Base-by-base conservation (phyloP, 2,329 filamentous ascomycete species). In the Verruconis gallopava region DNA sequence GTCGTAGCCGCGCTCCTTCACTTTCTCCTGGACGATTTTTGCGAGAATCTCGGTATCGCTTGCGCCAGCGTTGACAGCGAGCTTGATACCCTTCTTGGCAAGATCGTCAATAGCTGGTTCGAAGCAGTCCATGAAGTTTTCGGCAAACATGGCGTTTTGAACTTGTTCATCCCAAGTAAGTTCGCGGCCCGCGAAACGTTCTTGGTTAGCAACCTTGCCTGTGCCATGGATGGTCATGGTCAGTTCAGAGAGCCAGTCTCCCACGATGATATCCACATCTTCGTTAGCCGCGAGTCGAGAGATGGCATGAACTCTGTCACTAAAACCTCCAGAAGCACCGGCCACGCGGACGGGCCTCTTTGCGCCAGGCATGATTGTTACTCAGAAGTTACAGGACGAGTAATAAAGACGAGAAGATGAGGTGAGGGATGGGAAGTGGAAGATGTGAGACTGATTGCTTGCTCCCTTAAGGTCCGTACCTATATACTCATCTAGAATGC, bases 321-420 rank as follows among this genome's bases (percentile, higher is more conserved):
- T 62, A 53, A 65, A 65, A 21, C 62, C 62, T 20, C 64, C 63
- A 13, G 61, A 64, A 34, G 62, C 57, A 43, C 62, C 62, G 43
- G 61, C 62, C 46, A 66, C 61, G 46, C 60, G 60, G 46, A 66
- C 59, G 5, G 61, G 55, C 45, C 59, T 53, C 6, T 28, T 18
- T 28, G 40, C 25, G 6, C n/a, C 25, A 30, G 25, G 25, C 25
- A 30, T 30, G 6, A n/a, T 30, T 30, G 25, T 9, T 9, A 30
- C 6, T n/a, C n/a, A n/a, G n/a, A n/a, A n/a, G n/a, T n/a, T n/a
- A n/a, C n/a, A n/a, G n/a, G n/a, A n/a, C n/a, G n/a, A n/a, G n/a
- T n/a, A n/a, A n/a, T n/a, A n/a, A n/a, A n/a, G n/a, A n/a, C n/a
- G n/a, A n/a, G n/a, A n/a, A n/a, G n/a, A n/a, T n/a, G n/a, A n/a